Evolutionary conservation across 176 grass and related monocot genomes (phyloP), one percentile per base, ranked within the genome.

Genomic region (Tillandsia leiboldiana): DNA sequence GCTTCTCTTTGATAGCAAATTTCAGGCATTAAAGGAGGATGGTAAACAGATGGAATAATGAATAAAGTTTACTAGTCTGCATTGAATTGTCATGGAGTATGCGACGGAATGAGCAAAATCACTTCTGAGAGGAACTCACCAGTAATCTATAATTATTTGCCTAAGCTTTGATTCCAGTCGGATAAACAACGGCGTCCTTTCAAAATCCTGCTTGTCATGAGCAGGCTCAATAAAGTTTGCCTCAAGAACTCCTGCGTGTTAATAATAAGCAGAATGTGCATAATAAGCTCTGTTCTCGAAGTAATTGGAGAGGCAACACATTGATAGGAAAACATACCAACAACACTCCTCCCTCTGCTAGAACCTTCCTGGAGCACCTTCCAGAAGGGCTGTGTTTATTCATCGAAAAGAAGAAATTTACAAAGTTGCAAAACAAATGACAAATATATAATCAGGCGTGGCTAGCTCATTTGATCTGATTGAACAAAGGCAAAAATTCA

Each of bases 191-290:
- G 85, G 86, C 22, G 92, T 96, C 70, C 88, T 86, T 83, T 96
- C 92, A 74, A 96, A 96, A 74, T 96, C 92, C 79, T 96, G 92
- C 58, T 96, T 96, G 81, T 96, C 92, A 79, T 96, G 92, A 78
- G 92, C 88, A 49, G 92, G 92, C 82, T 96, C 92, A 69, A 96
- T 96, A 74, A 92, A 96, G 84, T 96, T 89, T 70, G 92, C 92
- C 77, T 96, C 92, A 12, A 92, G 86, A 87, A 96, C 81, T 87
- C 92, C 92, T 96, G 63, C 67, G 81, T 81, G n/a, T 67, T 73
- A 64, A 66, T 73, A 5, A 42, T 51, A 66, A 9, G 47, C 26
- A 59, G 71, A 48, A 85, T 64, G n/a, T 54, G 13, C 72, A 27
- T 63, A 65, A 79, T 12, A 75, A 50, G 51, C 11, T 23, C 11